Percentiles rank a stretch among this genome's conserved stretches.
These are phyloP conservation scores for Lactarius sp. DNA, from an alignment of 768 basidiomycete species.

Conservation along the genomic window DNA sequence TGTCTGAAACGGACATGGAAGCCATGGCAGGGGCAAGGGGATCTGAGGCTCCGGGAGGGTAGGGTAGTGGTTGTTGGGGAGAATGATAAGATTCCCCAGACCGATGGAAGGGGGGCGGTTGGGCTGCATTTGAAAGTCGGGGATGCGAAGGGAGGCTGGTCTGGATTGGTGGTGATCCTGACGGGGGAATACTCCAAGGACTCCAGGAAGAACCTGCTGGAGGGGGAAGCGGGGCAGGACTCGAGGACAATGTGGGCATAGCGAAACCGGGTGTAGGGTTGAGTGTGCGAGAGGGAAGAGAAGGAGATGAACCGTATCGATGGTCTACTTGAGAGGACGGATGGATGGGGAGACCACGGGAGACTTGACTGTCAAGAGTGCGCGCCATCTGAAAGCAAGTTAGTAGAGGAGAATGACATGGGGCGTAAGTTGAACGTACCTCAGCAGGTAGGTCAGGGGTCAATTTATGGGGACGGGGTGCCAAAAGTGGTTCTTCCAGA, in stretches of 20 bases:
- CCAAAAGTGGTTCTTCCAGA: slow-evolving; percentile 52
- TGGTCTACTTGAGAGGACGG: slow-evolving; percentile 15
- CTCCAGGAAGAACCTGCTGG: slow-evolving; percentile 28
- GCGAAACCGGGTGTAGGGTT: slow-evolving; percentile 27
- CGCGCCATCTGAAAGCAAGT: slow-evolving; percentile 53
- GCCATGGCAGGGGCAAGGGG: slow-evolving; percentile 25
- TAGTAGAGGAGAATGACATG: slow-evolving; percentile 17
- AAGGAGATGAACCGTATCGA: slow-evolving; percentile 24
- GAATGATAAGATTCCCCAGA: neutral
- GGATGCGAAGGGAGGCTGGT: slow-evolving; percentile 29
- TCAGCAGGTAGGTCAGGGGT: slow-evolving; percentile 58
- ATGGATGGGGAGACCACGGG: slow-evolving; percentile 21
- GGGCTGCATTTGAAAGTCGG: slow-evolving; percentile 23
- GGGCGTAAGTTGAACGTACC: slow-evolving; percentile 39
- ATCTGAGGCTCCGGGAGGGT: slow-evolving; percentile 13
- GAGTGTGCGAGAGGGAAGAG: slow-evolving; percentile 28
- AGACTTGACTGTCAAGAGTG: slow-evolving; percentile 48
- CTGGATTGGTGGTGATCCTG: slow-evolving; percentile 27
- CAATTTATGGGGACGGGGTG: slow-evolving; percentile 60
- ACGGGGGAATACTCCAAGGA: slow-evolving; percentile 31
- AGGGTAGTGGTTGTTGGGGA: neutral
- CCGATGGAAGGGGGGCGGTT: slow-evolving; percentile 6
- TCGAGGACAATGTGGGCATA: slow-evolving; percentile 10
- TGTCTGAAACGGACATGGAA: slow-evolving; percentile 22
- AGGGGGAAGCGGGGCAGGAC: slow-evolving; percentile 24